Conservation (phyloP, 1,284 basidiomycete genomes). For the Puccinia horiana region DNA sequence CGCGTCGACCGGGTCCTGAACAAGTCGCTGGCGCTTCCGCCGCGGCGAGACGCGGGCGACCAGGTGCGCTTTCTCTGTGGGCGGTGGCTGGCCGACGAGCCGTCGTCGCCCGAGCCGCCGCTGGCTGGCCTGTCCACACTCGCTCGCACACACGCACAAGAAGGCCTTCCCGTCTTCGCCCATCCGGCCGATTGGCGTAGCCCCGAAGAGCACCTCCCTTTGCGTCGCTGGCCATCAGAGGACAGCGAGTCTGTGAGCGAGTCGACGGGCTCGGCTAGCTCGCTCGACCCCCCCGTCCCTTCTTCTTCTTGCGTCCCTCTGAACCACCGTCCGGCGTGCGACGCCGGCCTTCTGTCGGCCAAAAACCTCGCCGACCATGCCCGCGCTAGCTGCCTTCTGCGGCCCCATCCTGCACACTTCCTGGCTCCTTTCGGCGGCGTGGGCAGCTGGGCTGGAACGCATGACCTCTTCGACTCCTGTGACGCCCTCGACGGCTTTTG, state of each 20-base stretch:
- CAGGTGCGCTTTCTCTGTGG: neutral
- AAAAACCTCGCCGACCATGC: conserved; percentile 9
- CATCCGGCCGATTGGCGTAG: neutral
- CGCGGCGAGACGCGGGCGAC: neutral
- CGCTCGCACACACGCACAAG: neutral
- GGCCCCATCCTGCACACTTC: neutral
- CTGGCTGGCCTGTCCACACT: neutral
- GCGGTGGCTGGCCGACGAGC: neutral
- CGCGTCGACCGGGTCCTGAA: conserved; percentile 1
- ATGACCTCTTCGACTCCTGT: conserved; percentile 27
- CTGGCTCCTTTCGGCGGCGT: neutral
- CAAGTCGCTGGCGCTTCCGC: conserved; percentile 6
- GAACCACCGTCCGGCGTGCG: neutral
- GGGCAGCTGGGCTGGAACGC: conserved; percentile 9
- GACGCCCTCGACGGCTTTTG: conserved; percentile 28
- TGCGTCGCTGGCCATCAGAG: neutral
- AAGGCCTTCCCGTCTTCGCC: neutral
- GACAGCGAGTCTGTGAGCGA: neutral
- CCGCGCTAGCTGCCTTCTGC: too few species aligned
- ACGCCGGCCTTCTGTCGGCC: neutral
- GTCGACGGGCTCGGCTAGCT: neutral
- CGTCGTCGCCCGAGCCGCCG: too few species aligned
- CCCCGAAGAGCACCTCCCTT: neutral
- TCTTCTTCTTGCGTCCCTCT: neutral
- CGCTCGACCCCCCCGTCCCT: neutral